Evolutionary conservation across 2,329 filamentous ascomycete genomes (phyloP), one percentile per base, ranked within the genome.

Genomic region (Alternaria infectoria): DNA sequence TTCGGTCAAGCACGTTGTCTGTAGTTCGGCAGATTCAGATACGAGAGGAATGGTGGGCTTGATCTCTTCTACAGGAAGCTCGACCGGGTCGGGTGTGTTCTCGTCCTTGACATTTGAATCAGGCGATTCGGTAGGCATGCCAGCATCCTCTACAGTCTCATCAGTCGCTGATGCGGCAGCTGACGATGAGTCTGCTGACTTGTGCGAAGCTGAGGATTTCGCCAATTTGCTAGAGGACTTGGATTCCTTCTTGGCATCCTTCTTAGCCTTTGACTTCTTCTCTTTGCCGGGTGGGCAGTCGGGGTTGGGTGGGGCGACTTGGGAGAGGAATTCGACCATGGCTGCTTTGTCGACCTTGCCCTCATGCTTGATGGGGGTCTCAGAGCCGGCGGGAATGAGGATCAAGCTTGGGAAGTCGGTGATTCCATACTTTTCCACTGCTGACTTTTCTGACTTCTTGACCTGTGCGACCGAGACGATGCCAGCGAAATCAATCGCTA

Each of bases 401-500:
- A 97, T 83, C 46, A 99, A 83, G 0, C 91, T 89, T 0, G 96
- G 96, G 77, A 93, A 97, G 54, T 90, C 89, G 15, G 86, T 84
- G 64, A 99, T 85, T 44, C 89, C 90, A 75, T 95, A 98, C 61
- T 88, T 87, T 62, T 91, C 86, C 5, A 93, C 88, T 0, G 90
- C 86, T 44, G 85, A 86, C 57, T 86, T 86, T 80, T 97, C 93
- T 80, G 94, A 97, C 82, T 91, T 86, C 61, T 93, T 89, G 59
- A 97, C 87, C 80, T 98, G 95, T 9, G 89, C 95, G 36, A 99
- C 85, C 4, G 87, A 86, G 66, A 98, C 88, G 59, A 88, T 88
- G 36, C 90, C 93, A 25, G 96, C 85, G 80, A 95, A 99, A 77
- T 98, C 96, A 72, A 97, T 93, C 7, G 96, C 94, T 57, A 98